phyloP scores from a whole-genome alignment of 805 yeast genomes.

The Candida insectalens region DNA sequence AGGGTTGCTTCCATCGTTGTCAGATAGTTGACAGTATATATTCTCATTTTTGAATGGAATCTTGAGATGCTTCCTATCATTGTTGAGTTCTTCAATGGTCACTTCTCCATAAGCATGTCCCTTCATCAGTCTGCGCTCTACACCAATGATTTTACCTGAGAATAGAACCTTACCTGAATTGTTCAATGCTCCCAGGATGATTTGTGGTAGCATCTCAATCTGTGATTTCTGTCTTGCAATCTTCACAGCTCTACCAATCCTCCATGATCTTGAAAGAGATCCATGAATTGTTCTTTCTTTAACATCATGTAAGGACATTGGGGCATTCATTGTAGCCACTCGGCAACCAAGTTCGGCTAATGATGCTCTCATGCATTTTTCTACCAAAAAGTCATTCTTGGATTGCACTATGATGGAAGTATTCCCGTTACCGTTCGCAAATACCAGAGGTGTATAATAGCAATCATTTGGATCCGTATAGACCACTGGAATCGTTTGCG shows the following conservation, averaged over 20 bases:
- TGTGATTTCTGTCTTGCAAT: constrained; percentile 29
- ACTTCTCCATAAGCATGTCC: constrained; percentile 39
- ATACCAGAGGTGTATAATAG: constrained; percentile 14
- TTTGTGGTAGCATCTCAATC: constrained; percentile 24
- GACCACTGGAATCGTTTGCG: constrained; percentile 29
- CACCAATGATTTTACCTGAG: constrained; percentile 33
- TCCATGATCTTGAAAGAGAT: constrained; percentile 34
- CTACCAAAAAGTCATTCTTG: constrained; percentile 24
- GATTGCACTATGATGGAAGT: constrained; percentile 24
- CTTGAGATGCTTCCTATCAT: constrained; percentile 12
- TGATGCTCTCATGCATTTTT: constrained; percentile 31
- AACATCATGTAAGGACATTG: constrained; percentile 13
- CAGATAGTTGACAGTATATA: constrained; percentile 24
- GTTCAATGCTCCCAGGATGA: constrained; percentile 29
- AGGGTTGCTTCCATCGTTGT: constrained; percentile 12
- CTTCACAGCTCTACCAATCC: constrained; percentile 35
- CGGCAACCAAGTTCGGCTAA: constrained; percentile 31
- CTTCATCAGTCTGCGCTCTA: constrained; percentile 29
- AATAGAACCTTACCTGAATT: constrained; percentile 24
- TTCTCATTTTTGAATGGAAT: constrained; percentile 43
- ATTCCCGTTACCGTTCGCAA: constrained; percentile 33
- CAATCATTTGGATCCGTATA: constrained; percentile 12
- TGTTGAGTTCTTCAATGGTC: constrained; percentile 14
- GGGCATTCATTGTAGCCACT: constrained; percentile 27
- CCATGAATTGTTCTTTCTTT: constrained; percentile 14